Evolutionary conservation across 2,329 filamentous ascomycete genomes (phyloP).

Genomic region (Lachnellula hyalina): DNA sequence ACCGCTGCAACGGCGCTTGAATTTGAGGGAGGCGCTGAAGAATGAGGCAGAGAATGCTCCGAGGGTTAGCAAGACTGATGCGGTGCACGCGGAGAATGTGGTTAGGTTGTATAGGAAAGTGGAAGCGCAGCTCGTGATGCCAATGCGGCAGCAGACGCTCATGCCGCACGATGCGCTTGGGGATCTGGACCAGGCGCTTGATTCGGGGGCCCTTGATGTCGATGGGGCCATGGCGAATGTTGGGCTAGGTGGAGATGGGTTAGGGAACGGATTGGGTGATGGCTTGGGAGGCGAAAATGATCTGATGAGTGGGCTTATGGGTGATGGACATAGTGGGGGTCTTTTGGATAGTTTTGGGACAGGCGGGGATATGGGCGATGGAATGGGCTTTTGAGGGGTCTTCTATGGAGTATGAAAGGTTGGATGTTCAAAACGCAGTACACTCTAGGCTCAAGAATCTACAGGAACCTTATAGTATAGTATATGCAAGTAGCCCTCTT

Average conservation of each 20-base stretch:
- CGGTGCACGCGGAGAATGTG: conserved; percentile 24
- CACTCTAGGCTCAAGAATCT: background rate
- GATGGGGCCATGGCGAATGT: conserved; percentile 6
- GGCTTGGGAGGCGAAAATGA: conserved; percentile 2
- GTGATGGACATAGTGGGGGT: conserved; percentile 9
- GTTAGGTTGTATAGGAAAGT: conserved; percentile 30
- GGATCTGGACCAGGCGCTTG: conserved; percentile 12
- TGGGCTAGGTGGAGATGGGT: conserved; percentile 3
- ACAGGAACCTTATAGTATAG: background rate
- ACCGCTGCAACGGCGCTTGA: conserved; percentile 26
- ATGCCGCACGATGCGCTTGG: conserved; percentile 8
- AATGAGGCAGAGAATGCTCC: conserved; percentile 25
- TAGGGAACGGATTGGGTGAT: conserved; percentile 6
- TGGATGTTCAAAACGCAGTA: background rate
- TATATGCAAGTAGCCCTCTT: no score
- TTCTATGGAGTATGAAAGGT: background rate
- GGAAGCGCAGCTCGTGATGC: conserved; percentile 23
- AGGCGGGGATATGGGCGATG: conserved; percentile 15
- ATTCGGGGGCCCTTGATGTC: conserved; percentile 11
- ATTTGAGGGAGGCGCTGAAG: conserved; percentile 28
- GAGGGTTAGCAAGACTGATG: conserved; percentile 24
- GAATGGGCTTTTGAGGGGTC: conserved; percentile 15
- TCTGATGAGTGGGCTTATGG: conserved; percentile 9
- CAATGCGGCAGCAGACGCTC: conserved; percentile 11
- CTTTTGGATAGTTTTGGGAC: conserved; percentile 15